Evolutionary conservation across 257 asterid species (phyloP).

Genomic region (Salvia miltiorrhiza): DNA sequence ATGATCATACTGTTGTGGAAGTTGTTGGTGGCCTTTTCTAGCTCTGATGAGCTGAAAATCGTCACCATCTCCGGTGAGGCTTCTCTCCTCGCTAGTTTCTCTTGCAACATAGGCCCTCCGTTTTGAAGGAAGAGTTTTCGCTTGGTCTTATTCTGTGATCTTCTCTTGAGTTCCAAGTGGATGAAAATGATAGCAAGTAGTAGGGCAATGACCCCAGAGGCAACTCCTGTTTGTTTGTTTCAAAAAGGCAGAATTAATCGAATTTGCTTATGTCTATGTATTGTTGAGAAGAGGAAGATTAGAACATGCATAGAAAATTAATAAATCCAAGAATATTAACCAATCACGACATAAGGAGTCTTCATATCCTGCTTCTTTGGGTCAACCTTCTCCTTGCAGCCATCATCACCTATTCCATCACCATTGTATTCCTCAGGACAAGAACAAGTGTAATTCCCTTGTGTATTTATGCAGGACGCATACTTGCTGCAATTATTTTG

Average conservation of each 20-base stretch:
- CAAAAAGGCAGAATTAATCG: too few species aligned
- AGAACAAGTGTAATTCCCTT: slow-evolving; percentile 22
- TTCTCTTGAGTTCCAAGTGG: slow-evolving; percentile 29
- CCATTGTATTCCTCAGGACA: slow-evolving; percentile 36
- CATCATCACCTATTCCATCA: slow-evolving; percentile 27
- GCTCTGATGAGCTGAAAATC: slow-evolving; percentile 23
- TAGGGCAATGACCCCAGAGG: slow-evolving; percentile 19
- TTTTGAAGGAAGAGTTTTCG: slow-evolving; percentile 3
- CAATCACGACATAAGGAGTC: background rate
- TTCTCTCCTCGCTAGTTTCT: slow-evolving; percentile 18
- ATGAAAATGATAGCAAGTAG: slow-evolving; percentile 12
- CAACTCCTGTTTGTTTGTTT: slow-evolving; percentile 8
- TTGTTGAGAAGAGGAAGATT: too few species aligned
- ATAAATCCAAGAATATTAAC: background rate
- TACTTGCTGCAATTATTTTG: slow-evolving; percentile 12
- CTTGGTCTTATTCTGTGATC: slow-evolving; percentile 3
- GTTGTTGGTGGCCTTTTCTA: slow-evolving; percentile 20
- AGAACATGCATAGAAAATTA: too few species aligned
- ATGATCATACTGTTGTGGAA: slow-evolving; percentile 26
- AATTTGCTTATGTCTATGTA: too few species aligned
- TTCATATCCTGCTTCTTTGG: slow-evolving; percentile 16
- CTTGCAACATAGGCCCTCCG: slow-evolving; percentile 29
- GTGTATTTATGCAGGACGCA: slow-evolving; percentile 15
- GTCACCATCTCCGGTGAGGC: slow-evolving; percentile 7
- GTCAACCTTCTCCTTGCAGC: slow-evolving; percentile 2